Conservation (phyloP, 306 rosid genomes). For the Vigna hirtella region DNA sequence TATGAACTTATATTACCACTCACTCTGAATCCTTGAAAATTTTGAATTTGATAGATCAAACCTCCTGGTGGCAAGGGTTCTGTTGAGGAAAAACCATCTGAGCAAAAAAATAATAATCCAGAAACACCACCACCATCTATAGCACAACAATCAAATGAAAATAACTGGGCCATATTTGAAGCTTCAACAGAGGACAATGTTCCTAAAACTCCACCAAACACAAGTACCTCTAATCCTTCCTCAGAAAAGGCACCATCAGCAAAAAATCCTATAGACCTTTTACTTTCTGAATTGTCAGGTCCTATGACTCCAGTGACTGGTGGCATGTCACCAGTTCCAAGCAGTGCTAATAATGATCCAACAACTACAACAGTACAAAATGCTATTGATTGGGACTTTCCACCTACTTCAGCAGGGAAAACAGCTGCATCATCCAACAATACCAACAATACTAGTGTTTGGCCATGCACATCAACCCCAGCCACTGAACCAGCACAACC, state of each 20-base stretch:
- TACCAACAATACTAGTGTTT: constrained; percentile 25
- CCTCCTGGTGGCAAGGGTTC: constrained; percentile 42
- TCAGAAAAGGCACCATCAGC: constrained; percentile 33
- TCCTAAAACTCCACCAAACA: constrained; percentile 48
- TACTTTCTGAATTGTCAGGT: constrained; percentile 65
- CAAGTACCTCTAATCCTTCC: constrained; percentile 44
- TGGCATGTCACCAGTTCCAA: constrained; percentile 41
- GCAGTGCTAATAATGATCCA: constrained; percentile 36
- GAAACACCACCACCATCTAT: constrained; percentile 46
- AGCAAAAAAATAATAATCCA: constrained; percentile 31
- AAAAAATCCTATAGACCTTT: constrained; percentile 62
- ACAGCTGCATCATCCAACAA: constrained; percentile 41
- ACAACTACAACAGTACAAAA: constrained; percentile 45
- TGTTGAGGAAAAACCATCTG: constrained; percentile 42
- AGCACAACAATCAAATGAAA: constrained; percentile 44
- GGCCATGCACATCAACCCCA: constrained; percentile 41
- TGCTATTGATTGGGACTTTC: constrained; percentile 44
- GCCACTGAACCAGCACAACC: constrained; percentile 43
- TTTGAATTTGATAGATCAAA: constrained; percentile 44
- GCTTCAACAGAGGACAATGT: constrained; percentile 2
- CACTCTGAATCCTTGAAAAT: constrained; percentile 27
- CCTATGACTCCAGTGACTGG: constrained; percentile 47
- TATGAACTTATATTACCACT: not conserved
- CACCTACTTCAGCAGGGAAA: constrained; percentile 40
- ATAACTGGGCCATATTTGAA: constrained; percentile 63